A percentile compares a stretch with the other conserved stretches of the same genome.
phyloP scores from a whole-genome alignment of 441 rosid species.

The Populus hybrid region DNA sequence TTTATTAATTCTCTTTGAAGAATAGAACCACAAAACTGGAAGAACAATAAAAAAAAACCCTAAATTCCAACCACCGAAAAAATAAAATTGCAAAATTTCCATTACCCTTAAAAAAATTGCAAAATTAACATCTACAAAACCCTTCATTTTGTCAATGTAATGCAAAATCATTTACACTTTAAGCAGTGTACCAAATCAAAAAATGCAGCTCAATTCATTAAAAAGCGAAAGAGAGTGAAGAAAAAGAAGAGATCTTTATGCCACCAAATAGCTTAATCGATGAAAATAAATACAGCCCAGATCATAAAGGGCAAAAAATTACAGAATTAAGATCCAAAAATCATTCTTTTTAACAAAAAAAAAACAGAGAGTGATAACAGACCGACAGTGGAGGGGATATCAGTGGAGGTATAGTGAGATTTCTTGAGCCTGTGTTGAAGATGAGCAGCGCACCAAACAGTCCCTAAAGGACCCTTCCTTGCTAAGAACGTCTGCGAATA shows the following conservation, averaged over 20 bases:
- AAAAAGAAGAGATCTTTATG: neutral
- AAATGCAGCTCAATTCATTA: neutral
- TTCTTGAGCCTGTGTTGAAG: slow-evolving; percentile 79
- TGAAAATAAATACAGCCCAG: neutral
- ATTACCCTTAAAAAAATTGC: neutral
- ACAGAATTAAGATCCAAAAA: neutral
- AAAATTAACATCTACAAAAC: no score
- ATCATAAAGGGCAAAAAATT: neutral
- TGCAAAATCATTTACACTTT: neutral
- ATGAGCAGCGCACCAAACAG: slow-evolving; percentile 96
- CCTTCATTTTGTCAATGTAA: neutral
- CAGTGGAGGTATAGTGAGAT: slow-evolving; percentile 75
- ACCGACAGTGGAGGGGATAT: slow-evolving; percentile 80
- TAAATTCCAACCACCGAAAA: neutral
- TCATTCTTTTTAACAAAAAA: neutral
- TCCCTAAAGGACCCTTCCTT: slow-evolving; percentile 80
- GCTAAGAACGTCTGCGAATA: slow-evolving; percentile 73
- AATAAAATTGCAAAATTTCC: neutral
- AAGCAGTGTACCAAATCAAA: neutral
- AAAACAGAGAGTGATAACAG: slow-evolving; percentile 16
- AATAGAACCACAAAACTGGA: neutral
- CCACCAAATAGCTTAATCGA: neutral
- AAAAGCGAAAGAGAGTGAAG: neutral
- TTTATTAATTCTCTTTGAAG: neutral
- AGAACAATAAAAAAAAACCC: no score